Conservation (phyloP, 148 eudicot genomes). For the Polygonum maritimum region DNA sequence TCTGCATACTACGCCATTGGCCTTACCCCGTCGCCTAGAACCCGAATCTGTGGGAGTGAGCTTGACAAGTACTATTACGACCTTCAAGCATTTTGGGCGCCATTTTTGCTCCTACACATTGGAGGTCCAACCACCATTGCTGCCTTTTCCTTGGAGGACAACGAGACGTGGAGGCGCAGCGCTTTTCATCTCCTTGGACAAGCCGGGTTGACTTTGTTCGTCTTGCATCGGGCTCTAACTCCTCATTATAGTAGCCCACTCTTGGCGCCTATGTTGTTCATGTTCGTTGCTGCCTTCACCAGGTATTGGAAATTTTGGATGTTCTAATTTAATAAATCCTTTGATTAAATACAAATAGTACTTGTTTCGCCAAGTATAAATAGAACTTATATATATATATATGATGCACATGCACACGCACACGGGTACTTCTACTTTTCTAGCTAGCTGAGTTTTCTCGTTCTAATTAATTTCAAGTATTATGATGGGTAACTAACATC, state of each 20-base stretch:
- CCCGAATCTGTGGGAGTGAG: too few relatives aligned
- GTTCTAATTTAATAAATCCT: too few relatives aligned
- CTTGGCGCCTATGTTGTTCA: neutral
- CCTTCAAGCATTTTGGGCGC: neutral
- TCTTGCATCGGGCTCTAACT: neutral
- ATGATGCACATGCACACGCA: too few relatives aligned
- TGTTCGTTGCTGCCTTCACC: neutral
- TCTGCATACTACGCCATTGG: too few relatives aligned
- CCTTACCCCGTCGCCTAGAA: too few relatives aligned
- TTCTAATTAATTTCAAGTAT: too few relatives aligned
- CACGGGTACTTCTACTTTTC: too few relatives aligned
- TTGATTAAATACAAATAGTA: too few relatives aligned
- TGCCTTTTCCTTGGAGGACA: neutral
- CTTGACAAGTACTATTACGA: neutral
- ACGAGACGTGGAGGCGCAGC: neutral
- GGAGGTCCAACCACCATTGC: neutral
- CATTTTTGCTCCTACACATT: neutral
- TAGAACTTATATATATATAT: too few relatives aligned
- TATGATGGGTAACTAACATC: too few relatives aligned
- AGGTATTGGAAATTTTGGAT: neutral
- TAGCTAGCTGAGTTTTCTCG: too few relatives aligned
- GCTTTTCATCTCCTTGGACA: neutral
- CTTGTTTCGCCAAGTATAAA: too few relatives aligned
- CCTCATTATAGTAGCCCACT: neutral
- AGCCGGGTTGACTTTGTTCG: neutral